phyloP scores from a whole-genome alignment of 2,329 filamentous ascomycete genomes.

The Pseudogymnoascus sp. region DNA sequence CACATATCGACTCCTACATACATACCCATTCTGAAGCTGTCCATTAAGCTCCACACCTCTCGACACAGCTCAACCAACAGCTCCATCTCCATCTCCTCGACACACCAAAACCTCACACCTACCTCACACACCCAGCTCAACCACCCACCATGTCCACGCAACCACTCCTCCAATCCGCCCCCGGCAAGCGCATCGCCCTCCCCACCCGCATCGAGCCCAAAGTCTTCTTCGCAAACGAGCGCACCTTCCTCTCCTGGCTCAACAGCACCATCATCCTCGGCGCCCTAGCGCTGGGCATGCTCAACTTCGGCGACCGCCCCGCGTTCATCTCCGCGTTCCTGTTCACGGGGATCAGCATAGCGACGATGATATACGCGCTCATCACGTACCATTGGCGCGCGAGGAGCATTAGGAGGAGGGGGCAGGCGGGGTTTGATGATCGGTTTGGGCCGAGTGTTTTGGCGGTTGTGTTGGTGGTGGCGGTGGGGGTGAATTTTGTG shows the following conservation, averaged over 20 bases:
- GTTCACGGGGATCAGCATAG: conserved; percentile 90
- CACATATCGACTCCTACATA: not conserved
- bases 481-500: conserved; percentile 94
- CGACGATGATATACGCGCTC: conserved; percentile 90
- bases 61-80: too few relatives aligned
- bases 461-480: conserved; percentile 74
- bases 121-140: too few relatives aligned
- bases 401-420: conserved; percentile 80
- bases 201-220: conserved; percentile 97
- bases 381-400: conserved; percentile 96
- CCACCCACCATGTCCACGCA: conserved; percentile 71
- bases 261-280: conserved; percentile 99
- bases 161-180: conserved; percentile 88
- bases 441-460: conserved; percentile 87
- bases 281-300: conserved; percentile 88
- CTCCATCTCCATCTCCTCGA: not conserved
- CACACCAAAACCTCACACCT: too few relatives aligned
- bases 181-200: conserved; percentile 95
- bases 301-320: conserved; percentile 94
- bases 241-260: conserved; percentile 97
- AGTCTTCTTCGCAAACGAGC: conserved; percentile 99
- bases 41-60: too few relatives aligned
- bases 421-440: conserved; percentile 95
- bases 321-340: conserved; percentile 90
- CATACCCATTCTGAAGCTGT: not conserved